Base-by-base conservation (phyloP, 352 stramenopile species). In the Phytophthora melonis region DNA sequence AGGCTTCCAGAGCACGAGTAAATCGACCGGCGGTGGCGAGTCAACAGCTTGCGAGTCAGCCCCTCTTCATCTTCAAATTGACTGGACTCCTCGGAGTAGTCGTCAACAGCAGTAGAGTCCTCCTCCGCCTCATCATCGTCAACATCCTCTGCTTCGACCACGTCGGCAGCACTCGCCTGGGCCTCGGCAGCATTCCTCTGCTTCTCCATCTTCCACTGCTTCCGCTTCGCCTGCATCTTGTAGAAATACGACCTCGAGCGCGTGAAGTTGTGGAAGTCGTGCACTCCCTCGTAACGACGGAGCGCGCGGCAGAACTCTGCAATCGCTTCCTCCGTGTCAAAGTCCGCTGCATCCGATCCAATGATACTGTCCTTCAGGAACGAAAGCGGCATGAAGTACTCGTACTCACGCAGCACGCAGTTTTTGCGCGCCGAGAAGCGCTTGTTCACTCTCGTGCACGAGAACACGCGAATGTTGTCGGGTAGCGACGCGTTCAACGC, bases 231-330 rank as follows among this genome's bases (percentile, higher is more conserved):
- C 23, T 93, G 82, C 34, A 83, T 58, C 39, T 92, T 92, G 72
- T 95, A 95, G 68, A 94, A 95, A 49, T 85, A 84, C 11, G 85
- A 85, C 2, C 87, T 81, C 16, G 87, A 88, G 56, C 94, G 95
- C 47, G 91, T 97, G 61, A 96, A 98, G 67, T 98, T 98, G 87
- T 98, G 92, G 59, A 97, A 98, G 68, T 94, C 90, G 63, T 97
- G 86, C 58, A 94, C 94, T 56, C 92, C 92, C 78, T 97, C 84
- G 63, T 95, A 97, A 19, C 75, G 74, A 8, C 83, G 77, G 16
- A 96, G 65, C 1, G 83, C 77, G 7, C 66, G 67, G 21, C 74
- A 89, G 69, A 94, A 90, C 50, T 82, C 69, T 0, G 79, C 68
- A 0, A 88, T 65, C 4, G 79, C 83, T 27, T 79, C 67, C 1